Evolutionary conservation across 2,329 filamentous ascomycete species (phyloP).

Genomic region (Trichophyton mentagrophytes): DNA sequence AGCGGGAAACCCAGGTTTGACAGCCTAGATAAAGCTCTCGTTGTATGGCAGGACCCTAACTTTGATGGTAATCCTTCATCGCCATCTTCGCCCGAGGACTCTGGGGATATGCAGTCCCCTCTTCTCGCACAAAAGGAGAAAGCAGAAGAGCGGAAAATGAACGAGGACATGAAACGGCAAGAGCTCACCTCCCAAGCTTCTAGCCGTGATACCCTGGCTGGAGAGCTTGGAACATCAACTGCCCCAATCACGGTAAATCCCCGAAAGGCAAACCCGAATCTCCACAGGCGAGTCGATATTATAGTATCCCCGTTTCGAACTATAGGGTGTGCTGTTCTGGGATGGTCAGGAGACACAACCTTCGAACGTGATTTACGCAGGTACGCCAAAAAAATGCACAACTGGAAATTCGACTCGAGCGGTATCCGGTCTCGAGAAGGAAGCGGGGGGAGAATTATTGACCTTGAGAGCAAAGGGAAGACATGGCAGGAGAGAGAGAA

Average conservation of each 20-base stretch:
- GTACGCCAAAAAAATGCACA: constrained; percentile 60
- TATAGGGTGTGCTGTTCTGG: constrained; percentile 72
- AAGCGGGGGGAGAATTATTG: constrained; percentile 55
- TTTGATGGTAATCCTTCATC: constrained; percentile 21
- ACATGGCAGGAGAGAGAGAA: constrained; percentile 61
- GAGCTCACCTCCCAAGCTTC: neutral
- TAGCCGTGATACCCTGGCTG: neutral
- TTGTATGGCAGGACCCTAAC: constrained; percentile 72
- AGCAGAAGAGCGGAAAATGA: neutral
- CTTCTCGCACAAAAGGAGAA: neutral
- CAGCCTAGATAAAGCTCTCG: constrained; percentile 77
- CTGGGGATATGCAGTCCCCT: neutral
- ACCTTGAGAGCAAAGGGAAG: constrained; percentile 46
- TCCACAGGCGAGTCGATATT: constrained; percentile 80
- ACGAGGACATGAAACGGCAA: neutral
- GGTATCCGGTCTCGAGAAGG: constrained; percentile 54
- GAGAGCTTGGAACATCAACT: neutral
- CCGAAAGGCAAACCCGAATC: constrained; percentile 46
- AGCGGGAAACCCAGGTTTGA: constrained; percentile 59
- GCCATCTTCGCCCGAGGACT: neutral
- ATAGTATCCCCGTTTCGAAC: constrained; percentile 83
- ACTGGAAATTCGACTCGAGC: constrained; percentile 82
- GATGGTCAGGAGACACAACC: constrained; percentile 80
- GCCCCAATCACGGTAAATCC: constrained; percentile 1
- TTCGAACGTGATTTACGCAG: constrained; percentile 76